phyloP scores from a whole-genome alignment of 805 yeast genomes.

The Sugiyamaella marilandica region DNA sequence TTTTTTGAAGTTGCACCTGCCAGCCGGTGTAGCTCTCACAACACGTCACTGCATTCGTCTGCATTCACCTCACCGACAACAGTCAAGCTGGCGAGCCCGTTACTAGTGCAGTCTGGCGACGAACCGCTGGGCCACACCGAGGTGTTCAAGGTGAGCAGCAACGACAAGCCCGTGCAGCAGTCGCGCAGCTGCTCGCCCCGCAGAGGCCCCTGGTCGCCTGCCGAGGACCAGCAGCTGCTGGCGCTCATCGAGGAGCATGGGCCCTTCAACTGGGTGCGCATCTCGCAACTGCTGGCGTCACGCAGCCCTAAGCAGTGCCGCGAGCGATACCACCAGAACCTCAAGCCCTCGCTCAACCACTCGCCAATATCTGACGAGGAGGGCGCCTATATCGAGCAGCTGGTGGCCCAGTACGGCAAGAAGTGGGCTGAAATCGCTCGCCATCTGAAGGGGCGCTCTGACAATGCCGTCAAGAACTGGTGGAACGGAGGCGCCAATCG shows the following conservation, averaged over 20 bases:
- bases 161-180: background rate
- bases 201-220: conserved; percentile 88
- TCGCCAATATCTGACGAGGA: conserved; percentile 81
- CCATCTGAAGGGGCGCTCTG: conserved; percentile 81
- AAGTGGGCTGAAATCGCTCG: conserved; percentile 93
- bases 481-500: conserved; percentile 94
- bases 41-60: too few species aligned
- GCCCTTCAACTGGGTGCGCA: conserved; percentile 85
- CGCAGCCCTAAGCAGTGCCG: conserved; percentile 90
- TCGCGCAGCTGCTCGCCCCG: conserved; percentile 20
- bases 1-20: too few species aligned
- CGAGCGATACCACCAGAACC: conserved; percentile 86
- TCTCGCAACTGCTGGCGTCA: conserved; percentile 65
- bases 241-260: conserved; percentile 67
- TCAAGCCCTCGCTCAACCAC: conserved; percentile 77
- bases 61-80: background rate
- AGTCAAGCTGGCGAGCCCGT: conserved; percentile 1
- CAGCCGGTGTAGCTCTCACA: too few species aligned
- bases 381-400: conserved; percentile 72
- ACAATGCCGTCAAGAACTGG: conserved; percentile 91
- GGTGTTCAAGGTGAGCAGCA: conserved; percentile 5
- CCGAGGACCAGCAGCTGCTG: conserved; percentile 70
- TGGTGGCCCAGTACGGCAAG: conserved; percentile 76
- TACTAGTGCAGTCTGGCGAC: background rate
- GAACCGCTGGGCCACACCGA: background rate